A percentile compares a stretch with the other conserved stretches of the same genome.
Conservation (phyloP, 2,329 filamentous ascomycete genomes). For the Dichotomopilus funicola region DNA sequence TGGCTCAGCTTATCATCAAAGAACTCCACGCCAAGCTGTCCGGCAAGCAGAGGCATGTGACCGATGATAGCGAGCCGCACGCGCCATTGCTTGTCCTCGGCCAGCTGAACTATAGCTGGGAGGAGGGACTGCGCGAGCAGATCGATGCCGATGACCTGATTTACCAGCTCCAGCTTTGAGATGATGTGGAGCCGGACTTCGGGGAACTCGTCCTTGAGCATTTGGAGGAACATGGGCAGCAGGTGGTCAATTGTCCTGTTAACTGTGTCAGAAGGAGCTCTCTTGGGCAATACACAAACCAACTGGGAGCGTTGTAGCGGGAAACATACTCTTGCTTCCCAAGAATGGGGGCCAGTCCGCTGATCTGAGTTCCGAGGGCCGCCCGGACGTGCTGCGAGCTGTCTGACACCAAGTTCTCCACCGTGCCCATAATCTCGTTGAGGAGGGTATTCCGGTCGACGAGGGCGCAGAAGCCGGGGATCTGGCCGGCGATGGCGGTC, state of each 20-base stretch:
- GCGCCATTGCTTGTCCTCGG: slow-evolving; percentile 98
- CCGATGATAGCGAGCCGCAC: slow-evolving; percentile 97
- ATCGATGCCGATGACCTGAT: slow-evolving; percentile 98
- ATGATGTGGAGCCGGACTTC: slow-evolving; percentile 98
- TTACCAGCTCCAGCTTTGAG: slow-evolving; percentile 97
- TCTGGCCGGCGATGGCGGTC: slow-evolving; percentile 94
- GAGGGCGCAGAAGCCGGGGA: slow-evolving; percentile 89
- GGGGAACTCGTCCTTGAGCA: slow-evolving; percentile 99
- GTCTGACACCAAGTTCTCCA: slow-evolving; percentile 94
- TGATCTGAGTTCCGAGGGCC: slow-evolving; percentile 92
- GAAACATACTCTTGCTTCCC: slow-evolving; percentile 85
- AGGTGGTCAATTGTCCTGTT: slow-evolving; percentile 90
- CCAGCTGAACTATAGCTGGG: slow-evolving; percentile 92
- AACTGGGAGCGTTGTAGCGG: neutral
- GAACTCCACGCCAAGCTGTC: slow-evolving; percentile 92
- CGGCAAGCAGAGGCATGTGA: slow-evolving; percentile 94
- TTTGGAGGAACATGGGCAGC: slow-evolving; percentile 96
- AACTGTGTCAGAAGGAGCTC: slow-evolving; percentile 14
- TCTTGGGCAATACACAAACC: neutral
- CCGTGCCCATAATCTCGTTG: slow-evolving; percentile 91
- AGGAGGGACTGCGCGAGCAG: slow-evolving; percentile 92
- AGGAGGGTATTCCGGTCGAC: slow-evolving; percentile 83
- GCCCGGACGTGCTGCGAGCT: slow-evolving; percentile 94
- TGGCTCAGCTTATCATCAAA: slow-evolving; percentile 96
- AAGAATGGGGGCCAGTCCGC: slow-evolving; percentile 89